phyloP scores from a whole-genome alignment of 2,329 filamentous ascomycete species.

The Raffaelea albimanens region DNA sequence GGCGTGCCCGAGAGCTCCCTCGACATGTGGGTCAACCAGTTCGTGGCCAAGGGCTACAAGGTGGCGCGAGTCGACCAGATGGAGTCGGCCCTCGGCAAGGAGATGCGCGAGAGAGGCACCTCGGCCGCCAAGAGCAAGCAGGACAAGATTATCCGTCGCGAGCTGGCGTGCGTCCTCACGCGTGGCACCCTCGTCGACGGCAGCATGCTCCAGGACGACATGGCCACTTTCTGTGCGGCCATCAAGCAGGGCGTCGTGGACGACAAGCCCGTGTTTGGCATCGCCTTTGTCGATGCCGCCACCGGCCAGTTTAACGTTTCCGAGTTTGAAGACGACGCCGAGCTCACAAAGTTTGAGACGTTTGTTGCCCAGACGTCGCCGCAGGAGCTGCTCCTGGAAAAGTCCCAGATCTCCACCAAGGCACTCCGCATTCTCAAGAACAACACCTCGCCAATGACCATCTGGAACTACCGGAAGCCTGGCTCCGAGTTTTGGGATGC shows the following conservation, averaged over 20 bases:
- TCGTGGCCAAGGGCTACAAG: slow-evolving; percentile 96
- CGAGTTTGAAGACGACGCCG: slow-evolving; percentile 81
- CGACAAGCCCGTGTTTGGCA: slow-evolving; percentile 73
- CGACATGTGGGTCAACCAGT: slow-evolving; percentile 97
- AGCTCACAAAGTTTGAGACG: slow-evolving; percentile 95
- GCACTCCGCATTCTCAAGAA: slow-evolving; percentile 90
- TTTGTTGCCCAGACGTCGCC: slow-evolving; percentile 88
- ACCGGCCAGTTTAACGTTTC: slow-evolving; percentile 94
- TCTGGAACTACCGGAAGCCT: slow-evolving; percentile 90
- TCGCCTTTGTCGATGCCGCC: slow-evolving; percentile 90
- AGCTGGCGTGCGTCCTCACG: slow-evolving; percentile 84
- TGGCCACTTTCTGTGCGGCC: slow-evolving; percentile 91
- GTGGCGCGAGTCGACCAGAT: slow-evolving; percentile 94
- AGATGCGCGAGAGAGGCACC: slow-evolving; percentile 89
- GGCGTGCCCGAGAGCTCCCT: slow-evolving; percentile 92
- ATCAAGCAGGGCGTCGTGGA: slow-evolving; percentile 69
- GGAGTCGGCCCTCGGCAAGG: slow-evolving; percentile 90
- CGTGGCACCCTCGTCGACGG: slow-evolving; percentile 90
- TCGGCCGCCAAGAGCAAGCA: slow-evolving; percentile 55
- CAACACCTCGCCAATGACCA: slow-evolving; percentile 82
- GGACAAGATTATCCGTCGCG: slow-evolving; percentile 87
- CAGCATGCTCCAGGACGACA: slow-evolving; percentile 94
- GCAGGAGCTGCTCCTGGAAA: slow-evolving; percentile 82
- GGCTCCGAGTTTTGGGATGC: slow-evolving; percentile 85
- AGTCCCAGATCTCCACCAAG: slow-evolving; percentile 76